Percentiles rank a stretch among this genome's conserved stretches.
Conservation (phyloP, 2,329 filamentous ascomycete species). For the Alternaria angustiovoidea region DNA sequence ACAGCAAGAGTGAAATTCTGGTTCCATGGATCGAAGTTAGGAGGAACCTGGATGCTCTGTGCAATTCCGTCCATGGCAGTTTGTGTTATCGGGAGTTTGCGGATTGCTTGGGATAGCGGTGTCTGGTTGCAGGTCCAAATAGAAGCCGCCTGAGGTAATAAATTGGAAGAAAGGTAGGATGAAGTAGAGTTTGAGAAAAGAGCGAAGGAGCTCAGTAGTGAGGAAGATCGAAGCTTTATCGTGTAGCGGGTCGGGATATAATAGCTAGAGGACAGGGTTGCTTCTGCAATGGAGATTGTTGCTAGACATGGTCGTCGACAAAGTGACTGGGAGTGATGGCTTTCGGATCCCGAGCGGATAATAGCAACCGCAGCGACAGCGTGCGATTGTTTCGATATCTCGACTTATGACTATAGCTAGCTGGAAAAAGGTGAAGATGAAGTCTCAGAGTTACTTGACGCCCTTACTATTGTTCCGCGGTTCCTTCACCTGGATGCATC, state of each 20-base stretch:
- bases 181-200: conserved; percentile 7
- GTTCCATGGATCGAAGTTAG: conserved; percentile 59
- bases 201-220: conserved; percentile 3
- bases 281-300: neutral
- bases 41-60: conserved; percentile 13
- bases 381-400: conserved; percentile 10
- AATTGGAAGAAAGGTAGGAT: conserved; percentile 2
- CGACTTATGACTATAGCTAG: conserved; percentile 14
- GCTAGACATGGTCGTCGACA: conserved; percentile 11
- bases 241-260: conserved; percentile 1
- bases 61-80: conserved; percentile 18
- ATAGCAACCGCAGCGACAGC: conserved; percentile 16
- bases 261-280: conserved; percentile 7
- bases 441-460: conserved; percentile 13
- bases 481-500: conserved; percentile 16
- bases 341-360: conserved; percentile 14
- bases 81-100: neutral
- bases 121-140: neutral
- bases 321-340: conserved; percentile 17
- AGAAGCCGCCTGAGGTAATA: neutral
- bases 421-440: neutral
- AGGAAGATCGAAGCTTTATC: neutral
- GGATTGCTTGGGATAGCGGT: neutral
- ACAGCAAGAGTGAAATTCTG: conserved; percentile 61
- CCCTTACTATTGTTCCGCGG: conserved; percentile 35